Base-by-base conservation (phyloP, 192 early-diverging fungal species). In the Thamnidium elegans region DNA sequence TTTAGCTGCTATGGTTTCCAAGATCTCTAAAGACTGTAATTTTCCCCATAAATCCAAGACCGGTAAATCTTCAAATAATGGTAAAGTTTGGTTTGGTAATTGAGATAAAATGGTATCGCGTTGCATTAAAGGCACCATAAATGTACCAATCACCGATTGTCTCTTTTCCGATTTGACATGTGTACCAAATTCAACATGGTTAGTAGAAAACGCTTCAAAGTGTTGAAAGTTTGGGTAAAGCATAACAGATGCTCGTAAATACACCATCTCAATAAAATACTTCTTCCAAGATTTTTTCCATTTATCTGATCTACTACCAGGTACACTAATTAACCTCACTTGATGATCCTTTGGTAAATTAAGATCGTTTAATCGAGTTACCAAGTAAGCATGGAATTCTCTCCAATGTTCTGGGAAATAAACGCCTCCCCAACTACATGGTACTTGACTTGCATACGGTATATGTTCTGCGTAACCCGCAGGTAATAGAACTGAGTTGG, bases 271-370 rank as follows among this genome's bases (percentile, higher is more conserved):
- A 63, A 86, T 86, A 60, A 86, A 81, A 53, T 78, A 78, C 46
- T 78, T 75, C 60, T 86, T 86, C 84, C 84, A 86, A 6, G 84
- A 86, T 17, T 79, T 83, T 43, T 76, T 81, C 84, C 84, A 86
- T 30, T 75, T 67, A 54, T 83, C 81, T 9, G 84, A 83, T 39
- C 84, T 63, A 17, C 72, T 73, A 46, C 76, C 73, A 4, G 84
- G 84, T 15, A 86, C 74, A 20, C 68, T 76, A 3, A 86, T 83
- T 0, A 75, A 51, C 21, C 66, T 67, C 32, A 73, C 68, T 17
- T 72, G 75, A 53, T 48, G 59, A 44, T 59, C 43, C 19, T 59
- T 59, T 17, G 58, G 58, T 30, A 59, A 14, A 55, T 80, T 76
- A 6, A 83, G 64, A 63, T 86, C 84, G 42, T 79, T 42, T 52